phyloP scores from a whole-genome alignment of 768 basidiomycete genomes.

The Russula olivacea region DNA sequence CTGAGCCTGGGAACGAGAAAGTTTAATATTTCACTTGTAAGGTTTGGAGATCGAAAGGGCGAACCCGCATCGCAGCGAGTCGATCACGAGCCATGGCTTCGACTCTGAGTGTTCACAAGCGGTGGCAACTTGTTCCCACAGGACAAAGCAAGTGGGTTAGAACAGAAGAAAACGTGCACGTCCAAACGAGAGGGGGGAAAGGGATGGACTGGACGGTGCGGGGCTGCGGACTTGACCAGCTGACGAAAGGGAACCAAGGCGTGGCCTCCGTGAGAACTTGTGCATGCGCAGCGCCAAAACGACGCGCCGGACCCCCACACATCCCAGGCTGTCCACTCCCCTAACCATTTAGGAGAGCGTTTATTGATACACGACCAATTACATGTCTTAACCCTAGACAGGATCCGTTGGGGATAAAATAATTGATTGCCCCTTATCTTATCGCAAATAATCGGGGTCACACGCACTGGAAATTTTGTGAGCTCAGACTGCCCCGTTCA shows the following conservation, averaged over 20 bases:
- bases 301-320: too few relatives aligned
- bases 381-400: too few relatives aligned
- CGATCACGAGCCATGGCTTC: constrained; percentile 26
- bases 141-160: neutral
- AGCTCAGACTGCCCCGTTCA: neutral
- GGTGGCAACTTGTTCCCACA: constrained; percentile 7
- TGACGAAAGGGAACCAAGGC: neutral
- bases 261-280: constrained; percentile 12
- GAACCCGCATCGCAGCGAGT: constrained; percentile 26
- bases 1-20: constrained; percentile 28
- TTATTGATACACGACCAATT: too few relatives aligned
- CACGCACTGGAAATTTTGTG: constrained; percentile 7
- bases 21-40: neutral
- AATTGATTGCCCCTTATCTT: too few relatives aligned
- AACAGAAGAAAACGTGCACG: neutral
- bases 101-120: neutral
- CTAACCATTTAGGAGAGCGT: too few relatives aligned
- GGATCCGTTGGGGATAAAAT: too few relatives aligned
- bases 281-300: neutral
- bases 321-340: too few relatives aligned
- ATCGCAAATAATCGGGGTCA: neutral
- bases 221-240: constrained; percentile 14
- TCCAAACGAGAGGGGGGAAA: neutral
- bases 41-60: neutral
- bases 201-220: neutral